phyloP scores from a whole-genome alignment of 306 rosid genomes.

The Quillaja saponaria region DNA sequence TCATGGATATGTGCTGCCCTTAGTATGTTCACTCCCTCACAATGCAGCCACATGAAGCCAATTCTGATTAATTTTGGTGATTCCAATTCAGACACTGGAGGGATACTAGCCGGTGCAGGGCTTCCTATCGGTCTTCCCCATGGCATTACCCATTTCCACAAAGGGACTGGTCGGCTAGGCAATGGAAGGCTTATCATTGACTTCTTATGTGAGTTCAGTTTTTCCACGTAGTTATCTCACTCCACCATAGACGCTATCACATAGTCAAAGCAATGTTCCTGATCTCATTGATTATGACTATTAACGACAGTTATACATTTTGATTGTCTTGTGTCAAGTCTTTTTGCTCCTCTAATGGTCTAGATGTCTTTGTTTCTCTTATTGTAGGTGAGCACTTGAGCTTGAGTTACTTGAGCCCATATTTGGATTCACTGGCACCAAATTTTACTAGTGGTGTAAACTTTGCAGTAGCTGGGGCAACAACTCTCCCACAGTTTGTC shows the following conservation, averaged over 20 bases:
- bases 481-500: constrained; percentile 21
- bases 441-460: constrained; percentile 35
- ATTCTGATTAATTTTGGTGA: constrained; percentile 42
- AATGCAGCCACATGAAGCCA: constrained; percentile 16
- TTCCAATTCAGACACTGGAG: constrained; percentile 48
- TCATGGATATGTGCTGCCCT: too few relatives aligned
- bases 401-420: constrained; percentile 19
- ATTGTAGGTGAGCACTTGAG: constrained; percentile 29
- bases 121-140: constrained; percentile 30
- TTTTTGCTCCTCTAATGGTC: too few relatives aligned
- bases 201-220: constrained; percentile 31
- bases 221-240: neutral
- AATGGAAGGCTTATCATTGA: constrained; percentile 41
- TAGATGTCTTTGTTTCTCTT: too few relatives aligned
- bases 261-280: too few relatives aligned
- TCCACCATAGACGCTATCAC: too few relatives aligned
- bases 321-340: too few relatives aligned
- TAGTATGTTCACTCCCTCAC: too few relatives aligned
- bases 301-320: too few relatives aligned
- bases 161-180: constrained; percentile 26
- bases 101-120: constrained; percentile 29
- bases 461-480: constrained; percentile 34
- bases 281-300: too few relatives aligned
- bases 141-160: constrained; percentile 29
- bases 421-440: constrained; percentile 29